phyloP scores from a whole-genome alignment of 73 alveolate genomes.

The Tetrahymena thermophila region DNA sequence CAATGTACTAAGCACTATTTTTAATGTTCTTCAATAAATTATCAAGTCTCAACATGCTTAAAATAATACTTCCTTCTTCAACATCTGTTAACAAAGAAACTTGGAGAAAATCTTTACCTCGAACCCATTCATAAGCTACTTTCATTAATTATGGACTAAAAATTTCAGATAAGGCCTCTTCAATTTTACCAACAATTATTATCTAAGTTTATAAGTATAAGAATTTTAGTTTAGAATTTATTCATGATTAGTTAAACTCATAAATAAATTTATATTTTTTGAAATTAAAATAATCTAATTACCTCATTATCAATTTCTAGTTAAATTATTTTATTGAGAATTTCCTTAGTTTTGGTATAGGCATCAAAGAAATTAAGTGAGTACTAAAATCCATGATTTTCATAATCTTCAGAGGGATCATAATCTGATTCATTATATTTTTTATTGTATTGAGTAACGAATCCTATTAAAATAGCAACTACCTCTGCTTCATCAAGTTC shows the following conservation, averaged over 20 bases:
- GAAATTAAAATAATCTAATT: background rate
- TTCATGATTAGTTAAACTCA: no score
- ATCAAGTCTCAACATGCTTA: conserved; percentile 48
- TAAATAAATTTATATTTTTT: background rate
- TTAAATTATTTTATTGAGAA: background rate
- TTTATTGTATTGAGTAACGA: conserved; percentile 5
- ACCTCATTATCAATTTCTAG: background rate
- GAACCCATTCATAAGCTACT: conserved; percentile 69
- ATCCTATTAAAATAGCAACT: conserved; percentile 24
- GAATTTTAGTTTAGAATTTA: background rate
- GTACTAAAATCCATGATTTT: background rate
- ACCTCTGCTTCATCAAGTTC: conserved; percentile 9
- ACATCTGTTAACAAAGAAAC: conserved; percentile 23
- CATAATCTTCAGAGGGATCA: background rate
- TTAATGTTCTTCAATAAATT: conserved; percentile 42
- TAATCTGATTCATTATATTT: background rate
- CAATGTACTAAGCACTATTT: conserved; percentile 51
- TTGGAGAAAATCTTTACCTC: conserved; percentile 52
- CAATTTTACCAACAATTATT: background rate
- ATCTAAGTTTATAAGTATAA: background rate
- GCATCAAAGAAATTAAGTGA: conserved; percentile 1
- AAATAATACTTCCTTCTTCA: conserved; percentile 65
- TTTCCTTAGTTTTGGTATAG: background rate
- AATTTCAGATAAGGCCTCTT: background rate
- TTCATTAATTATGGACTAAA: conserved; percentile 48